Evolutionary conservation across 371 early-diverging fungal species (phyloP).

Genomic region (Mucor mucedo): DNA sequence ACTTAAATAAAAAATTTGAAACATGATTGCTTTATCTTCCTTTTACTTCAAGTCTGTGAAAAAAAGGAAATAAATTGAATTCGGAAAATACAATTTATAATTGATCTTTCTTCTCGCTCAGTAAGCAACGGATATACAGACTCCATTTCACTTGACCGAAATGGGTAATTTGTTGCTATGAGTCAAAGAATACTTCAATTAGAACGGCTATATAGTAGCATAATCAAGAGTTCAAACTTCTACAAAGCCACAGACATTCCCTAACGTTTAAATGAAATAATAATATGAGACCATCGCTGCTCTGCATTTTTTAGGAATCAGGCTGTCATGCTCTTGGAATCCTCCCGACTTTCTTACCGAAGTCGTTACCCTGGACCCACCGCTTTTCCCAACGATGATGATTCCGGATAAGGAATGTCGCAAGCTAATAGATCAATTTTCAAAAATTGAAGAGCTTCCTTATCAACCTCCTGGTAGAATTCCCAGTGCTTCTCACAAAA

Average conservation of each 20-base stretch:
- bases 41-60: no score
- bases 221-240: slow-evolving; percentile 9
- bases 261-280: not conserved
- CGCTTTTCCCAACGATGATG: not conserved
- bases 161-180: not conserved
- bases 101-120: no score
- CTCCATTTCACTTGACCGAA: not conserved
- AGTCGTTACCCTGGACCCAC: not conserved
- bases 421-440: slow-evolving; percentile 19
- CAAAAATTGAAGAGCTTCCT: not conserved
- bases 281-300: not conserved
- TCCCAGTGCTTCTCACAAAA: slow-evolving; percentile 1
- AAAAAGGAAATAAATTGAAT: no score
- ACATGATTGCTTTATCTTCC: not conserved
- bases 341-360: not conserved
- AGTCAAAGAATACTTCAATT: slow-evolving; percentile 6
- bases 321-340: slow-evolving; percentile 13
- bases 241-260: not conserved
- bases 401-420: slow-evolving; percentile 12
- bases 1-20: no score
- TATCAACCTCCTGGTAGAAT: slow-evolving; percentile 22
- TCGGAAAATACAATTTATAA: no score
- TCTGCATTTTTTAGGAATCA: slow-evolving; percentile 5
- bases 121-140: not conserved
- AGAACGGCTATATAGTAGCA: slow-evolving; percentile 9